Evolutionary conservation across 208 protist genomes (phyloP), one percentile per base, ranked within the genome.

Genomic region (Trypanosoma mega): DNA sequence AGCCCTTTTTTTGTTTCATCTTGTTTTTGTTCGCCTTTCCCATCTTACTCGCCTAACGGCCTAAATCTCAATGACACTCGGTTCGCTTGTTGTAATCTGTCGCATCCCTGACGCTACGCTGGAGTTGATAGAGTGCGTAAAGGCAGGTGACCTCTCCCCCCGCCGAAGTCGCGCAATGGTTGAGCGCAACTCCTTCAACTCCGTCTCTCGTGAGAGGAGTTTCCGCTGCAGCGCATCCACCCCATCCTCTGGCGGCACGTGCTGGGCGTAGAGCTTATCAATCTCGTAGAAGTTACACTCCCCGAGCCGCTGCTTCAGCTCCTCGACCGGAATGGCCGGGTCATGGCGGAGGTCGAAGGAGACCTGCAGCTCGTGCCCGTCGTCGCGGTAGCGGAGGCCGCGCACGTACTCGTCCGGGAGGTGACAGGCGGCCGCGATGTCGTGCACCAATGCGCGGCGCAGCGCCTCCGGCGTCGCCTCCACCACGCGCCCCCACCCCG

Each of bases 281-380:
- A 74, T 30, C 20, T 63, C 37, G 50, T 62, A 54, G 31, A 50
- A 68, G 20, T 74, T 66, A 24, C 68, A 74, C 52, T 74, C 68
- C 11, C 56, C 30, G n/a, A 74, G 49, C 23, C 68, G 68, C 24
- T 26, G 16, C 29, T 16, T 34, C 18, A 74, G 29, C 26, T 74
- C 68, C 31, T 63, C 41, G 14, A 11, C 16, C 3, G 53, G 46
- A 21, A 74, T 68, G 1, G 57, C 47, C 12, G 68, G 68, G 27
- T 68, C 59, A 30, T 74, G 59, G 16, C 58, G 57, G 36, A 74
- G 31, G 18, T 68, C 41, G 64, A 66, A 74, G 2, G 59, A 53
- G n/a, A 57, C 61, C 44, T 49, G 34, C 12, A 74, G 36, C 21
- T 36, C 45, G 20, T 8, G 23, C 11, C 18, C 39, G 14, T 63